Percentiles rank a stretch among this genome's conserved stretches.
phyloP scores from a whole-genome alignment of 2,329 filamentous ascomycete genomes.

The Alternaria arbusti region DNA sequence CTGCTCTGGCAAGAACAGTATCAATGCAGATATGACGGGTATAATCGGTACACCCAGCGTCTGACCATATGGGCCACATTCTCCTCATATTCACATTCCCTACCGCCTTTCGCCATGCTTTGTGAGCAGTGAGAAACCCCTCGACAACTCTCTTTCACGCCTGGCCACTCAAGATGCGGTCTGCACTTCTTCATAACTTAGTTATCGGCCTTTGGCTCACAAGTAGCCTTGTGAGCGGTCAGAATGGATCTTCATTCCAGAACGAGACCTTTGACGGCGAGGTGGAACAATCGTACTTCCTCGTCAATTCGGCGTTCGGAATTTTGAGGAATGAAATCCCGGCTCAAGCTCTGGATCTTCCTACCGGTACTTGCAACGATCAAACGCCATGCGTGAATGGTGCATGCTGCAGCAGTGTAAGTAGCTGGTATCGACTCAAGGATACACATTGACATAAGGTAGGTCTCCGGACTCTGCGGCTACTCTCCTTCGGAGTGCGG shows the following conservation, averaged over 20 bases:
- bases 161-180: too few species aligned
- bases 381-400: neutral
- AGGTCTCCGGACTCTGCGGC: neutral
- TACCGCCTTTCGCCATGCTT: too few species aligned
- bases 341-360: neutral
- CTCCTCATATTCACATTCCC: too few species aligned
- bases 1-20: too few species aligned
- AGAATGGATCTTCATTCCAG: neutral
- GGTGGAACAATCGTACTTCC: neutral
- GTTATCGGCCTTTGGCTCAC: too few species aligned
- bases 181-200: too few species aligned
- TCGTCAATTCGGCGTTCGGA: neutral
- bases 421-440: neutral
- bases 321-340: neutral
- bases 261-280: too few species aligned
- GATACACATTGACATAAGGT: neutral
- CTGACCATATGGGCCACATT: too few species aligned
- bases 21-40: too few species aligned
- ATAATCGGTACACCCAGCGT: too few species aligned
- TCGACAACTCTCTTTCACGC: too few species aligned
- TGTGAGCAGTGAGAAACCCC: too few species aligned
- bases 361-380: neutral
- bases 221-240: neutral
- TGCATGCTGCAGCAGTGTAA: slow-evolving; percentile 2
- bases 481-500: neutral